Percentiles rank a stretch among this genome's conserved stretches.
phyloP scores from a whole-genome alignment of 2,329 filamentous ascomycete species.

The Cladosporium sp. region DNA sequence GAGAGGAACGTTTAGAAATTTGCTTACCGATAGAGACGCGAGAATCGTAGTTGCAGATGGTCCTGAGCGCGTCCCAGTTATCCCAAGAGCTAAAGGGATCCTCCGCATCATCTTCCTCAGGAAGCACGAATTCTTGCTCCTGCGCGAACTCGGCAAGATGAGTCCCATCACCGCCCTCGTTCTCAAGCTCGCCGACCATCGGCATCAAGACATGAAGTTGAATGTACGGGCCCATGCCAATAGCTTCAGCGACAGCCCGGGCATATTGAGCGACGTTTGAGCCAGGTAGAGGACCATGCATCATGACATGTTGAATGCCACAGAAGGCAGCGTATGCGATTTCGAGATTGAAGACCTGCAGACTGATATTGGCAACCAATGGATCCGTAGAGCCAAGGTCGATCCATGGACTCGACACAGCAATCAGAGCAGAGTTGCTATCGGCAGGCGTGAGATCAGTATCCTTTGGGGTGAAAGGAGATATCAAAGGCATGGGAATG shows the following conservation, averaged over 20 bases:
- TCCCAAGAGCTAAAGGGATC: conserved; percentile 85
- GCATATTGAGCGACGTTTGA: conserved; percentile 68
- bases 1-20: conserved; percentile 32
- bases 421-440: conserved; percentile 69
- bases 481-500: conserved; percentile 43
- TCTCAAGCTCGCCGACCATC: conserved; percentile 70
- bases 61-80: conserved; percentile 84
- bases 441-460: conserved; percentile 67
- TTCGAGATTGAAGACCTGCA: conserved; percentile 86
- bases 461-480: conserved; percentile 73
- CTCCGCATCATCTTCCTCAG: conserved; percentile 29
- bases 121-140: conserved; percentile 15
- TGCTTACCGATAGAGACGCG: conserved; percentile 75
- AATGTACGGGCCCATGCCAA: conserved; percentile 70
- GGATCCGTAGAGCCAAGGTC: conserved; percentile 81
- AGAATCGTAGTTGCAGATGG: conserved; percentile 77
- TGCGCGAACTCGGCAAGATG: conserved; percentile 50
- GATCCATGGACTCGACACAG: conserved; percentile 85
- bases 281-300: conserved; percentile 62
- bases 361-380: conserved; percentile 77
- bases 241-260: conserved; percentile 74
- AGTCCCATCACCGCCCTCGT: conserved; percentile 48
- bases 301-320: conserved; percentile 75
- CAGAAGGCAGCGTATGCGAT: conserved; percentile 95
- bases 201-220: conserved; percentile 77